phyloP scores from a whole-genome alignment of 257 asterid genomes.

The Solanum chilense region DNA sequence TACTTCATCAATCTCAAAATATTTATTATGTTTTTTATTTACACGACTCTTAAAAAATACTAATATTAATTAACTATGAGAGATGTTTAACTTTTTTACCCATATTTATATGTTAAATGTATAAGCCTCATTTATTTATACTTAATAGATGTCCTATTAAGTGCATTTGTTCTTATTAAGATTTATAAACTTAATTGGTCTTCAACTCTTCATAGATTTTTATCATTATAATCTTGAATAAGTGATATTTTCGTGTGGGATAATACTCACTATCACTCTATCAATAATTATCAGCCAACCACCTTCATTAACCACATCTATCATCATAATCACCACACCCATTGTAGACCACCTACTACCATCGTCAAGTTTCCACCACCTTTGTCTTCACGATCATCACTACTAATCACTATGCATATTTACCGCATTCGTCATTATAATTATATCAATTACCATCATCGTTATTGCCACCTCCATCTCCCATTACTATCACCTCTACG shows the following conservation, averaged over 20 bases:
- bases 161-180: neutral
- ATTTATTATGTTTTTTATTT: too few species aligned
- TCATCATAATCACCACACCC: neutral
- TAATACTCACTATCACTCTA: neutral
- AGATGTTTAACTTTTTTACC: too few species aligned
- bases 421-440: neutral
- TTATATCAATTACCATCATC: neutral
- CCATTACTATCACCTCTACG: neutral
- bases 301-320: neutral
- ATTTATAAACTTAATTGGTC: neutral
- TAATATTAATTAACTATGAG: too few species aligned
- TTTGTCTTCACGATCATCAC: neutral
- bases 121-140: too few species aligned
- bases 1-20: too few species aligned
- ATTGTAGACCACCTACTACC: neutral
- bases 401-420: neutral
- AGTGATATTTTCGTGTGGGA: neutral
- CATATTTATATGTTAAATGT: too few species aligned
- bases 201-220: neutral
- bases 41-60: too few species aligned
- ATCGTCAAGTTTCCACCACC: neutral
- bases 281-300: neutral
- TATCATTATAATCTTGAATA: neutral
- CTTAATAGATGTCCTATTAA: too few species aligned
- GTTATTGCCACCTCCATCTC: neutral